phyloP scores from a whole-genome alignment of 2,329 filamentous ascomycete genomes.

The Trichoderma oligosporum region DNA sequence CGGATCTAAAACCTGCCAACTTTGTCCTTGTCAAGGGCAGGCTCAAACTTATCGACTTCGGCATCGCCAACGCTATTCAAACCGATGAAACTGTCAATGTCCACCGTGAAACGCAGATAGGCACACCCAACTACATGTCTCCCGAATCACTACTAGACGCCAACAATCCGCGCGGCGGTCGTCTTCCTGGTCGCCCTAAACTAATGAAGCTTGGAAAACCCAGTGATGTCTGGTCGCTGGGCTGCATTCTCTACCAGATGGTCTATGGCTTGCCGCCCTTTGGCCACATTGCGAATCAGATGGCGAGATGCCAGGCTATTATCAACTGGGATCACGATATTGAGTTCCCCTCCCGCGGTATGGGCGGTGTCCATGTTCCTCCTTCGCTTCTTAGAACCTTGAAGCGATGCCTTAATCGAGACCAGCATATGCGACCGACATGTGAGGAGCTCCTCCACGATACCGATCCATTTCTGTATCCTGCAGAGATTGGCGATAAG shows the following conservation, averaged over 20 bases:
- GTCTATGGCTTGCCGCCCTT: constrained; percentile 96
- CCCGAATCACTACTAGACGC: constrained; percentile 89
- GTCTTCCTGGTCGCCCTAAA: constrained; percentile 52
- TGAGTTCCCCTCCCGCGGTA: constrained; percentile 64
- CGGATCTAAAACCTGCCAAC: constrained; percentile 94
- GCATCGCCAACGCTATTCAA: constrained; percentile 95
- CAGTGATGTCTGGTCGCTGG: constrained; percentile 92
- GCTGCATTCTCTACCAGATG: constrained; percentile 97
- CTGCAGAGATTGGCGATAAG: constrained; percentile 52
- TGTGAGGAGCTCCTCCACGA: constrained; percentile 58
- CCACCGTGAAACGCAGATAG: constrained; percentile 90
- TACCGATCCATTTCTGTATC: constrained; percentile 61
- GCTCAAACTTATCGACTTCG: constrained; percentile 96
- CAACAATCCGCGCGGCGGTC: constrained; percentile 57
- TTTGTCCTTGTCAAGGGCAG: constrained; percentile 89
- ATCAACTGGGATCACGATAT: constrained; percentile 73
- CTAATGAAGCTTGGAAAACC: constrained; percentile 95
- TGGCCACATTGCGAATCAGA: constrained; percentile 82
- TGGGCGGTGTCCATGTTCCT: constrained; percentile 62
- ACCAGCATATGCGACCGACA: constrained; percentile 60
- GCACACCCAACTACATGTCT: constrained; percentile 98
- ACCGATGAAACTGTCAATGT: constrained; percentile 95
- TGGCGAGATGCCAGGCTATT: constrained; percentile 82
- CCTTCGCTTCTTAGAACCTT: constrained; percentile 57
- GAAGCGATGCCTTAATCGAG: constrained; percentile 59